Conservation (phyloP, 495 filamentous ascomycete species). For the Penicillium flavigenum region DNA sequence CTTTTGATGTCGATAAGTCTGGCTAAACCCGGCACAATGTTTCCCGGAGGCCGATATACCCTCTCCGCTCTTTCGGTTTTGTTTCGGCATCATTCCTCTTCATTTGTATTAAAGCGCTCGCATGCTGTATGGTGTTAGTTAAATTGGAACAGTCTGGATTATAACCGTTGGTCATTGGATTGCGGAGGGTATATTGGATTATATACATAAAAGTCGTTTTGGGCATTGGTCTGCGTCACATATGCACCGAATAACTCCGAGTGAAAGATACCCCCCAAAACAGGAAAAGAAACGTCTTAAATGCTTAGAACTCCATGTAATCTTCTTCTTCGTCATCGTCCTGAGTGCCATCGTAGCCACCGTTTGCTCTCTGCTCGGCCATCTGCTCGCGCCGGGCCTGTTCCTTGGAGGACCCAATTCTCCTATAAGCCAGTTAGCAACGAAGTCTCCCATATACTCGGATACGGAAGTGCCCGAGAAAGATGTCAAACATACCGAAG, state of each 20-base stretch:
- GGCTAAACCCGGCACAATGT: conserved; percentile 4
- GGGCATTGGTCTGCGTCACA: conserved; percentile 20
- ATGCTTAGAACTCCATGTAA: conserved; percentile 48
- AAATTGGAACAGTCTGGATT: conserved; percentile 35
- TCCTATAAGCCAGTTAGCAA: conserved; percentile 27
- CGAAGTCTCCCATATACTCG: not conserved
- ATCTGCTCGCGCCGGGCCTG: conserved; percentile 49
- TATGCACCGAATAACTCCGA: conserved; percentile 33
- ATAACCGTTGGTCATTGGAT: conserved; percentile 19
- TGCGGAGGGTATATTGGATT: conserved; percentile 42
- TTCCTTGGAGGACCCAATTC: conserved; percentile 49
- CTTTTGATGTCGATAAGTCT: not conserved
- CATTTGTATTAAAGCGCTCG: conserved; percentile 36
- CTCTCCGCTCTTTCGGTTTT: conserved; percentile 8
- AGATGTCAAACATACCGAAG: conserved; percentile 53
- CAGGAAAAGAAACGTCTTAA: not conserved
- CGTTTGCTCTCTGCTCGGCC: conserved; percentile 44
- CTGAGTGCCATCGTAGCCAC: conserved; percentile 41
- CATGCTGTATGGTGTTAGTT: conserved; percentile 43
- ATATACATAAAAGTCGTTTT: conserved; percentile 32
- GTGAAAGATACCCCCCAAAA: conserved; percentile 18
- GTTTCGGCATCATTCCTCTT: conserved; percentile 16
- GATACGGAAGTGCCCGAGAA: not conserved
- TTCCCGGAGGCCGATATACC: conserved; percentile 8
- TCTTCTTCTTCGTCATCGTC: conserved; percentile 49